phyloP scores from a whole-genome alignment of 176 grass and related monocot genomes.

The Typha latifolia region DNA sequence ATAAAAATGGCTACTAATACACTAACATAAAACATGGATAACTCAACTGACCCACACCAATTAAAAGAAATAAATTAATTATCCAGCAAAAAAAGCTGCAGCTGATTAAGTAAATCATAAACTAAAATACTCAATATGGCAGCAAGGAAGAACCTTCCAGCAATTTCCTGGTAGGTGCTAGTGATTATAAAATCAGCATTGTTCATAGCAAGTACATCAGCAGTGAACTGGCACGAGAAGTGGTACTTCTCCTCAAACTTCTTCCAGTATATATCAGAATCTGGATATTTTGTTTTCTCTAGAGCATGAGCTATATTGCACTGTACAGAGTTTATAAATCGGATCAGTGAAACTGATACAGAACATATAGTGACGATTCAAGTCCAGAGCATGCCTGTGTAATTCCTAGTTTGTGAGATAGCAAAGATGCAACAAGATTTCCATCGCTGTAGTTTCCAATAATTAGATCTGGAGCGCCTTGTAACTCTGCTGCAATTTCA shows the following conservation, averaged over 20 bases:
- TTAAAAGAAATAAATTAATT: too few relatives aligned
- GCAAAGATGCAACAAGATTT: constrained; percentile 92
- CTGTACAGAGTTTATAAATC: constrained; percentile 31
- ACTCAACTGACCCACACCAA: too few relatives aligned
- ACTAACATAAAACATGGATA: too few relatives aligned
- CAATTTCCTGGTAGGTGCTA: constrained; percentile 97
- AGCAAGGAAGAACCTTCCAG: constrained; percentile 69
- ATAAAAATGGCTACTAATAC: too few relatives aligned
- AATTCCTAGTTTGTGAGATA: constrained; percentile 82
- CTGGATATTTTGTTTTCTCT: constrained; percentile 96
- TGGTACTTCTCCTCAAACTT: constrained; percentile 82
- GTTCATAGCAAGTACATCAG: constrained; percentile 93
- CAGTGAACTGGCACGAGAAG: constrained; percentile 98
- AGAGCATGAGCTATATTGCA: constrained; percentile 98
- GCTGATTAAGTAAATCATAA: not conserved
- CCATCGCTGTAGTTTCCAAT: constrained; percentile 97
- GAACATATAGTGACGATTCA: not conserved
- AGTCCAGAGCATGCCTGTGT: constrained; percentile 48
- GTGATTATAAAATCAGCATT: constrained; percentile 99
- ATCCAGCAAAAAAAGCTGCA: not conserved
- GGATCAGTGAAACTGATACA: not conserved
- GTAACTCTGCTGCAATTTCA: constrained; percentile 81
- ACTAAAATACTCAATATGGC: not conserved
- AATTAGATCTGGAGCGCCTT: constrained; percentile 81
- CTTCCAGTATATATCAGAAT: constrained; percentile 93